Evolutionary conservation across 148 eudicot species (phyloP), one percentile per base, ranked within the genome.

Genomic region (Cornus kousa): DNA sequence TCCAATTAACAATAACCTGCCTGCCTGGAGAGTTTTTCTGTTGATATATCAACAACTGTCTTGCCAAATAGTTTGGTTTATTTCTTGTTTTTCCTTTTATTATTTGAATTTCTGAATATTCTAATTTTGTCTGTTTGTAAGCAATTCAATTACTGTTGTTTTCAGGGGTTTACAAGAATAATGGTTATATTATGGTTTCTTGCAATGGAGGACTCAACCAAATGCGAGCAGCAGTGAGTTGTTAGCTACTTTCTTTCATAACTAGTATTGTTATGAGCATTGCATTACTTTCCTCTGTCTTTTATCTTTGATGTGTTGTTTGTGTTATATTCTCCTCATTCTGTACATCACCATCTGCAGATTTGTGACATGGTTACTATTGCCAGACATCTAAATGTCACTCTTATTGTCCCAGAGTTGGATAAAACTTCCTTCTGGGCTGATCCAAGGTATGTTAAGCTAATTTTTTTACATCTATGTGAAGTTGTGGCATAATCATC

Each of bases 131-230:
- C 62, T 53, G n/a, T 53, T 14, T 2, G 24, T 64, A 48, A 10
- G 12, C 17, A 62, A 60, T 40, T 71, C 9, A 6, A 32, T 20
- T 17, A 33, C 53, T 55, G 57, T 39, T 73, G 48, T 11, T 37
- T 77, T 68, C 82, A 91, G 94, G 94, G 74, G 80, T 84, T 64
- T 91, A 91, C 77, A 85, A 83, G 80, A 91, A 87, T 81, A 91
- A 91, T 83, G 94, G 94, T 66, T 91, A 91, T 64, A 86, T 91
- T n/a, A 91, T 87, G 89, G 92, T 91, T 39, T 91, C 94, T 24
- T 89, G 94, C 82, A 91, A 90, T 78, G 93, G 93, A 71, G 93
- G 93, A 50, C 92, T 91, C 73, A 91, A 91, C 75, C 94, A 91
- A 89, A 91, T 91, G 94, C 81, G 94, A 31, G 88, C 90, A 39